Percentiles rank a stretch among this genome's conserved stretches.
These are phyloP conservation scores for Boechera retrofracta DNA, from an alignment of 345 rosid genomes.

Conservation along the genomic window DNA sequence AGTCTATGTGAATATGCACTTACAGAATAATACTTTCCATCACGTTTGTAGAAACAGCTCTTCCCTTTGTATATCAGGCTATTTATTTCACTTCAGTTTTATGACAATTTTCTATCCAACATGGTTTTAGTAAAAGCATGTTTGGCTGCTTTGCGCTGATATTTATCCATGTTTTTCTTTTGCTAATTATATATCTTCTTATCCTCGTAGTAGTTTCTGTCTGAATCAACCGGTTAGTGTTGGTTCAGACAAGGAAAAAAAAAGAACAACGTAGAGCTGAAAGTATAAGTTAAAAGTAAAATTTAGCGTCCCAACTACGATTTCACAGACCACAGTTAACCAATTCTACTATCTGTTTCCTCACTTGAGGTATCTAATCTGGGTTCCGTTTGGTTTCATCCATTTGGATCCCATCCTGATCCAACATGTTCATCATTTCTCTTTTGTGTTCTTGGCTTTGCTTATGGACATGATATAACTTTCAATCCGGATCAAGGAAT, in stretches of 20 bases:
- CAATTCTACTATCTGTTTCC: background rate
- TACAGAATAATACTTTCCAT: slow-evolving; percentile 23
- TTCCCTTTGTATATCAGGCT: slow-evolving; percentile 37
- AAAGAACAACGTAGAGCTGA: background rate
- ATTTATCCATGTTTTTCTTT: background rate
- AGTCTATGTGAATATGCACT: slow-evolving; percentile 40
- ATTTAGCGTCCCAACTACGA: background rate
- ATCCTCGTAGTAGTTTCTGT: background rate
- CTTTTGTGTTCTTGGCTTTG: background rate
- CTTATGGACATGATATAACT: background rate
- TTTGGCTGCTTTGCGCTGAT: slow-evolving; percentile 5
- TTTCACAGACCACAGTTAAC: background rate
- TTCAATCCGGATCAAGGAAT: background rate
- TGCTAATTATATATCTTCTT: background rate
- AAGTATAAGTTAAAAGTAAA: background rate
- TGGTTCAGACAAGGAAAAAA: background rate
- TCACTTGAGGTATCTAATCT: background rate
- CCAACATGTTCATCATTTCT: slow-evolving; percentile 1
- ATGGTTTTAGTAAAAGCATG: slow-evolving; percentile 5
- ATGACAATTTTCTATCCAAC: slow-evolving; percentile 14
- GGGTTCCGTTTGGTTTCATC: slow-evolving; percentile 4
- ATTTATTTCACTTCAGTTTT: slow-evolving; percentile 24
- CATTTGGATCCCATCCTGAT: slow-evolving; percentile 2
- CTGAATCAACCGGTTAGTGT: background rate
- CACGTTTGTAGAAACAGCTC: slow-evolving; percentile 32